phyloP scores from a whole-genome alignment of 2,329 filamentous ascomycete species.

The Hortaea sp. region DNA sequence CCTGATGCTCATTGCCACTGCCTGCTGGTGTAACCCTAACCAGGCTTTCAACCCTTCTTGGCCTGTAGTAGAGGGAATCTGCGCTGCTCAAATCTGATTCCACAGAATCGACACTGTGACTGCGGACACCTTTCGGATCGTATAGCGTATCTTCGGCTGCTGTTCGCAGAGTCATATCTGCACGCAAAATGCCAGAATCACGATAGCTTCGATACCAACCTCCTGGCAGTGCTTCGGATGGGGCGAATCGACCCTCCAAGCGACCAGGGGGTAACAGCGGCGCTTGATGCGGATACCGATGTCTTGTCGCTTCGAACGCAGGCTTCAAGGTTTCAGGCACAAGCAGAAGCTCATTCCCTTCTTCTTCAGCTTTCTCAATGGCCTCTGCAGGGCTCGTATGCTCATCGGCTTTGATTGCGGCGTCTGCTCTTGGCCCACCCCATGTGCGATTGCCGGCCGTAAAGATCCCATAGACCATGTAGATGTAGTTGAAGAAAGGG shows the following conservation, averaged over 20 bases:
- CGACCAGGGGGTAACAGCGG: constrained; percentile 63
- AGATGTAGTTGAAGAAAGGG: constrained; percentile 96
- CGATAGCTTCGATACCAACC: constrained; percentile 62
- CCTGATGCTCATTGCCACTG: constrained; percentile 61
- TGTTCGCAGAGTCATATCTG: constrained; percentile 34
- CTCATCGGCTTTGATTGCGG: constrained; percentile 60
- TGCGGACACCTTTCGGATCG: constrained; percentile 7
- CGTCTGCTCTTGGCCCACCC: constrained; percentile 88
- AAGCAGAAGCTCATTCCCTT: constrained; percentile 81
- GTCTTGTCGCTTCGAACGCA: constrained; percentile 40
- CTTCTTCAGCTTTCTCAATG: constrained; percentile 67
- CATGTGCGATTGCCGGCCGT: constrained; percentile 90
- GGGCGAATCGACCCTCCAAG: constrained; percentile 69
- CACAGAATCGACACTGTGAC: constrained; percentile 41
- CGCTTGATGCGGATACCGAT: constrained; percentile 31
- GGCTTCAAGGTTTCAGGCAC: constrained; percentile 72
- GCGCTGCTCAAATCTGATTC: constrained; percentile 57
- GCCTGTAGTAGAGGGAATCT: constrained; percentile 49
- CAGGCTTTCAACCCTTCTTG: constrained; percentile 61
- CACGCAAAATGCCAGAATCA: constrained; percentile 54
- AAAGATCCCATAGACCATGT: constrained; percentile 95
- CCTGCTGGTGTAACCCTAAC: constrained; percentile 66
- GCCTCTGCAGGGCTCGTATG: constrained; percentile 70
- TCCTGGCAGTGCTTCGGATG: constrained; percentile 55
- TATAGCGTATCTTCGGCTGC: constrained; percentile 20